Evolutionary conservation across 23 red algal species (phyloP).

Genomic region (Pyropia haitanensis): DNA sequence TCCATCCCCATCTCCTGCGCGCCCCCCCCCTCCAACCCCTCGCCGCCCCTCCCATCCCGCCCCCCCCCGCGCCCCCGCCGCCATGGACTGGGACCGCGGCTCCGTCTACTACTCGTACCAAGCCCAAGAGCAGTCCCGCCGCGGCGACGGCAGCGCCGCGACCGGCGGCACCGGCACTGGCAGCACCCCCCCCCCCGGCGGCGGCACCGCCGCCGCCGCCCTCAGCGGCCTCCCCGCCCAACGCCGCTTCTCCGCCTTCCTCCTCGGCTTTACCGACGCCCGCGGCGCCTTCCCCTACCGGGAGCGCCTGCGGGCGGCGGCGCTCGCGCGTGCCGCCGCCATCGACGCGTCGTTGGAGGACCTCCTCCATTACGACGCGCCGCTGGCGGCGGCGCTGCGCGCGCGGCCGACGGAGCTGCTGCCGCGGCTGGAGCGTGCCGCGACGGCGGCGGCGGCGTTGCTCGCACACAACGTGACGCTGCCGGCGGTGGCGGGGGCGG

Average conservation of each 20-base stretch:
- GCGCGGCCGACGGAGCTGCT: slow-evolving; percentile 42
- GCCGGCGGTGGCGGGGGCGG: too few relatives aligned
- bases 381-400: slow-evolving; percentile 54
- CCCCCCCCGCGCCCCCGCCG: not conserved
- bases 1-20: too few relatives aligned
- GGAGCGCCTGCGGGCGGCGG: slow-evolving; percentile 59
- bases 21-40: too few relatives aligned
- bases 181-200: slow-evolving; percentile 11
- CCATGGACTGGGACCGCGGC: slow-evolving; percentile 74
- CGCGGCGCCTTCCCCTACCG: slow-evolving; percentile 67
- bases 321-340: slow-evolving; percentile 46
- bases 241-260: slow-evolving; percentile 83
- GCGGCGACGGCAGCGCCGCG: not conserved
- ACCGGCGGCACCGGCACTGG: not conserved
- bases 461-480: not conserved
- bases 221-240: slow-evolving; percentile 24
- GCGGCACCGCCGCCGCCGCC: slow-evolving; percentile 5
- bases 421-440: slow-evolving; percentile 36
- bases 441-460: slow-evolving; percentile 35
- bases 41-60: not conserved
- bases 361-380: slow-evolving; percentile 76
- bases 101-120: slow-evolving; percentile 71
- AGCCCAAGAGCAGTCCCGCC: slow-evolving; percentile 23
- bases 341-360: slow-evolving; percentile 60
- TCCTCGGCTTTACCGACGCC: slow-evolving; percentile 76